Percentiles rank a stretch among this genome's conserved stretches.
Evolutionary conservation across 305 asterid genomes (phyloP).

Genomic region (Fraxinus albicans): DNA sequence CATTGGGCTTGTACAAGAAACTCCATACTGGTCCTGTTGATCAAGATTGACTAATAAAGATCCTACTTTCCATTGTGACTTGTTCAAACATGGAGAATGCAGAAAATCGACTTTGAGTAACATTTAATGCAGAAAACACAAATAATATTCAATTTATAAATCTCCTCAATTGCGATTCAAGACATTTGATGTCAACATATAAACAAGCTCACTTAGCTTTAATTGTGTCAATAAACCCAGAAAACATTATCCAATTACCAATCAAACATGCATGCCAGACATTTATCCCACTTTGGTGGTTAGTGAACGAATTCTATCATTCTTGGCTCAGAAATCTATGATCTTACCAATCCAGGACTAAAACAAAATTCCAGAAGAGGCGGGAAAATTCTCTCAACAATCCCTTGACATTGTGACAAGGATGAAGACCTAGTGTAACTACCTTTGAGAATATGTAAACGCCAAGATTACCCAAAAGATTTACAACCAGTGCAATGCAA

Average conservation of each 20-base stretch:
- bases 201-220: not conserved
- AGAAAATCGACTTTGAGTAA: slow-evolving; percentile 14
- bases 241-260: slow-evolving; percentile 1
- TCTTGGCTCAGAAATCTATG: slow-evolving; percentile 1
- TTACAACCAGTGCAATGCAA: not conserved
- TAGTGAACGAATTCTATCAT: slow-evolving; percentile 3
- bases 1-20: slow-evolving; percentile 51
- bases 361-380: not conserved
- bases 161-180: slow-evolving; percentile 21
- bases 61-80: slow-evolving; percentile 8
- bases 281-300: slow-evolving; percentile 7
- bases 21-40: slow-evolving; percentile 70
- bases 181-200: slow-evolving; percentile 12
- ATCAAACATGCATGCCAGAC: not conserved
- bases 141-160: slow-evolving; percentile 18
- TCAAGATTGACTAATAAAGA: slow-evolving; percentile 23
- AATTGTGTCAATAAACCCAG: not conserved
- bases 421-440: not conserved
- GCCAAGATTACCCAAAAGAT: not conserved
- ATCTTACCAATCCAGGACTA: slow-evolving; percentile 12
- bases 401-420: not conserved
- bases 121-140: slow-evolving; percentile 11
- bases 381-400: not conserved
- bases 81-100: slow-evolving; percentile 3
- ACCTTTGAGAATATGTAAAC: slow-evolving; percentile 14